A percentile compares a stretch with the other conserved stretches of the same genome.
Conservation (phyloP, 371 early-diverging fungal genomes). For the Mucor velutinosus region DNA sequence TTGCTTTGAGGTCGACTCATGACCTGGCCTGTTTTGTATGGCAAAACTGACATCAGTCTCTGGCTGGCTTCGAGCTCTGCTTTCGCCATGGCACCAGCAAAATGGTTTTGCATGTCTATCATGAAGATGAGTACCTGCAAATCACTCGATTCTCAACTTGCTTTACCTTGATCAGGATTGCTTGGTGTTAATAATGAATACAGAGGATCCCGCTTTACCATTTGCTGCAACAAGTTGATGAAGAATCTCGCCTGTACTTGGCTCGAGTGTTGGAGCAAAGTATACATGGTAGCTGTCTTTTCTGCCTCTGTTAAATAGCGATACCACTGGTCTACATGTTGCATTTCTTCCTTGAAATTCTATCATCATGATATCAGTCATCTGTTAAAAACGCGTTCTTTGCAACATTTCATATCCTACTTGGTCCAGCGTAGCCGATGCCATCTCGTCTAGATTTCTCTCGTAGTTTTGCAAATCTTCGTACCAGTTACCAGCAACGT, state of each 20-base stretch:
- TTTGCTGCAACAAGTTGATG: constrained; percentile 85
- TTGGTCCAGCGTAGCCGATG: constrained; percentile 83
- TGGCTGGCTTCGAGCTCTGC: constrained; percentile 65
- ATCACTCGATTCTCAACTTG: neutral
- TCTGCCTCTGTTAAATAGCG: constrained; percentile 85
- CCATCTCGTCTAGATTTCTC: constrained; percentile 92
- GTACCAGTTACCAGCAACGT: constrained; percentile 70
- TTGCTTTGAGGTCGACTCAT: constrained; percentile 51
- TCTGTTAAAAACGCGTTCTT: neutral
- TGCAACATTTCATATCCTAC: constrained; percentile 15
- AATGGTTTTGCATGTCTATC: constrained; percentile 59
- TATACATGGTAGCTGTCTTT: constrained; percentile 87
- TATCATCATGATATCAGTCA: constrained; percentile 21
- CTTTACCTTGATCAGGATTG: constrained; percentile 62
- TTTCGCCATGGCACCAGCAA: constrained; percentile 64
- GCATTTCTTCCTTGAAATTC: constrained; percentile 88
- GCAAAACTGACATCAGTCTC: constrained; percentile 54
- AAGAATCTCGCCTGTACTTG: constrained; percentile 91
- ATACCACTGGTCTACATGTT: constrained; percentile 94
- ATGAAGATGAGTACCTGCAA: neutral
- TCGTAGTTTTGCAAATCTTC: constrained; percentile 92
- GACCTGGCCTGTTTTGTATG: constrained; percentile 56
- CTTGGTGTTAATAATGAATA: constrained; percentile 63
- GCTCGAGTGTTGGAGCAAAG: constrained; percentile 84
- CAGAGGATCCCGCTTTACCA: constrained; percentile 78